Conservation (phyloP, 1,139 yeast genomes). For the Arxiozyma slooffiae region DNA sequence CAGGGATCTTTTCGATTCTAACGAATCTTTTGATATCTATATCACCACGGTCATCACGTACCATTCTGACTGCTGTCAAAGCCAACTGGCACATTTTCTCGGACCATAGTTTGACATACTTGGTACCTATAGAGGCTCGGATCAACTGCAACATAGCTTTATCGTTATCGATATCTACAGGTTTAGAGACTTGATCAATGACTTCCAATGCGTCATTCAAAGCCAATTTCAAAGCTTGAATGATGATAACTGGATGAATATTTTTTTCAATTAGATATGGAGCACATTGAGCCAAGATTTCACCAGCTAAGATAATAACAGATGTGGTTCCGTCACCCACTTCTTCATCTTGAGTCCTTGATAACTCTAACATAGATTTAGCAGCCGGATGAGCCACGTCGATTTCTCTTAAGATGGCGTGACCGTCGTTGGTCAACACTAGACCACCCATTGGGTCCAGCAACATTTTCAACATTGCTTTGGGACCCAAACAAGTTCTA, state of each 20-base stretch:
- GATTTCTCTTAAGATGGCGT: slow-evolving; percentile 80
- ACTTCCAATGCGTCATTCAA: slow-evolving; percentile 82
- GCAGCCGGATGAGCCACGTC: slow-evolving; percentile 98
- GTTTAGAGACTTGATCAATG: slow-evolving; percentile 72
- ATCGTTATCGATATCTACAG: slow-evolving; percentile 78
- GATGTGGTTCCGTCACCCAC: slow-evolving; percentile 99
- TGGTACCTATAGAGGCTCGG: slow-evolving; percentile 90
- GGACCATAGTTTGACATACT: slow-evolving; percentile 87
- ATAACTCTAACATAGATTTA: slow-evolving; percentile 92
- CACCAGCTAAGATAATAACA: slow-evolving; percentile 92
- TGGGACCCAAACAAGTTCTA: slow-evolving; percentile 97
- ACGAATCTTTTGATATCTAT: slow-evolving; percentile 90
- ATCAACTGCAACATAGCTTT: slow-evolving; percentile 80
- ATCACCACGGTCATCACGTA: slow-evolving; percentile 43
- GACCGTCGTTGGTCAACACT: slow-evolving; percentile 95
- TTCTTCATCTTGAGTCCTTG: slow-evolving; percentile 97
- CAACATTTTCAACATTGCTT: slow-evolving; percentile 97
- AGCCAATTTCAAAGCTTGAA: slow-evolving; percentile 89
- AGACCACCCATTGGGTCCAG: slow-evolving; percentile 99
- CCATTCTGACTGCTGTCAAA: slow-evolving; percentile 79
- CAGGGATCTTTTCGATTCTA: slow-evolving; percentile 91
- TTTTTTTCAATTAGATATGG: slow-evolving; percentile 84
- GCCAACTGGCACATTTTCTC: slow-evolving; percentile 85
- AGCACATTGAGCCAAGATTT: slow-evolving; percentile 87
- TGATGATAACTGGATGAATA: slow-evolving; percentile 93